Base-by-base conservation (phyloP, 1,284 basidiomycete genomes). In the Ceratobasidium sp. region DNA sequence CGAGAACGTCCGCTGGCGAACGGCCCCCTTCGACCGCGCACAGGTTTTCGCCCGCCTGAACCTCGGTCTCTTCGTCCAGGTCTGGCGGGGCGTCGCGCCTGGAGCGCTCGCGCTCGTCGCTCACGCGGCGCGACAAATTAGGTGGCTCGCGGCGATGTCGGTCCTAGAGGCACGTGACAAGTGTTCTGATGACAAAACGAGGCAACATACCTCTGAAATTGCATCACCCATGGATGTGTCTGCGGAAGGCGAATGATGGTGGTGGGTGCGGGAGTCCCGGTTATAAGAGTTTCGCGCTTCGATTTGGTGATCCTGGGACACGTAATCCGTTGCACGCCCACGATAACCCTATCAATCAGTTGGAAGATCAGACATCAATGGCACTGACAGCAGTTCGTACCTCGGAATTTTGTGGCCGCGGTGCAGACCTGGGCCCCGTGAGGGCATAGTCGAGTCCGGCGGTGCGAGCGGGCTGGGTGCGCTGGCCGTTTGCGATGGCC, bases 261-360 rank as follows among this genome's bases (percentile, higher is more conserved):
- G 56, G 9, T 57, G 70, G 11, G 57, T 17, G 32, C 59, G 70
- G 59, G 44, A 9, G 57, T 64, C 70, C 70, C 70, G 70, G 70
- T 73, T 73, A 73, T 73, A 73, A 73, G 57, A 37, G 59, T 73
- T 61, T 46, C 70, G 57, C 22, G 70, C 70, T 49, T 64, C 70
- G 56, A 71, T 71, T 71, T 32, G 54, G 44, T 29, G 70, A 64
- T 73, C 70, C 59, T 73, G 70, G 54, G 70, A 61, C 49, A 73
- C 70, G 70, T 73, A 73, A 73, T 73, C 70, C 25, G 68, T n/a
- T 49, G 68, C 25, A 62, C 70, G 70, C 70, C 70, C 70, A 52
- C 70, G 70, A 73, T 73, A 73, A 73, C 70, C 70, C 70, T 73
- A 73, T 73, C 70, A 73, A 62, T 62, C 59, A 62, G 44, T 44